phyloP scores from a whole-genome alignment of 2,329 filamentous ascomycete genomes.

The Hypoxylon sp. region DNA sequence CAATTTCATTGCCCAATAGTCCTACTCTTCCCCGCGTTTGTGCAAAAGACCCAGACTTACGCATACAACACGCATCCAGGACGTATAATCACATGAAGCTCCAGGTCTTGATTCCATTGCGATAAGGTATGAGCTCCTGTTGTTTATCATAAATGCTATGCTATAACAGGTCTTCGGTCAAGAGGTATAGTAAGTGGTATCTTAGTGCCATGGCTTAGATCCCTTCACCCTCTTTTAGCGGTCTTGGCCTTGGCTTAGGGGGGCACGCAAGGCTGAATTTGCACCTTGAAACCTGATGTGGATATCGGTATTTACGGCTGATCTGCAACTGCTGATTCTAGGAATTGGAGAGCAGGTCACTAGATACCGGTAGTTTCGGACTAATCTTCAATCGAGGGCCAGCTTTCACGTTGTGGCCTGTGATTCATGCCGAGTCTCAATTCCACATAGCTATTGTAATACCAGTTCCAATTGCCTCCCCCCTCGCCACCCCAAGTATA shows the following conservation, averaged over 20 bases:
- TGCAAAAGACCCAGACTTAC: constrained; percentile 2
- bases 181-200: neutral
- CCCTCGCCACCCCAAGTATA: neutral
- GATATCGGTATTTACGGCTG: constrained; percentile 29
- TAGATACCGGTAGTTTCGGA: constrained; percentile 11
- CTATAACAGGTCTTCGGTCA: constrained; percentile 22
- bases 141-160: constrained; percentile 4
- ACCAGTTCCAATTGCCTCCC: neutral
- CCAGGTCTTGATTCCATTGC: constrained; percentile 7
- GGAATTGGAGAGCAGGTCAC: neutral
- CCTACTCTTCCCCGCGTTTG: constrained; percentile 27
- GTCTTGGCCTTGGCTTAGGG: neutral
- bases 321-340: constrained; percentile 18
- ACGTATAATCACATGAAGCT: constrained; percentile 7
- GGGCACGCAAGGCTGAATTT: constrained; percentile 32
- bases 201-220: constrained; percentile 10
- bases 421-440: constrained; percentile 5
- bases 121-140: neutral
- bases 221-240: neutral
- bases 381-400: constrained; percentile 7
- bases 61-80: neutral
- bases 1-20: constrained; percentile 1
- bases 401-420: neutral
- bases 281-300: constrained; percentile 8
- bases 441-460: neutral